Evolutionary conservation across 1,284 basidiomycete genomes (phyloP).

Genomic region (Thelephora terrestris): DNA sequence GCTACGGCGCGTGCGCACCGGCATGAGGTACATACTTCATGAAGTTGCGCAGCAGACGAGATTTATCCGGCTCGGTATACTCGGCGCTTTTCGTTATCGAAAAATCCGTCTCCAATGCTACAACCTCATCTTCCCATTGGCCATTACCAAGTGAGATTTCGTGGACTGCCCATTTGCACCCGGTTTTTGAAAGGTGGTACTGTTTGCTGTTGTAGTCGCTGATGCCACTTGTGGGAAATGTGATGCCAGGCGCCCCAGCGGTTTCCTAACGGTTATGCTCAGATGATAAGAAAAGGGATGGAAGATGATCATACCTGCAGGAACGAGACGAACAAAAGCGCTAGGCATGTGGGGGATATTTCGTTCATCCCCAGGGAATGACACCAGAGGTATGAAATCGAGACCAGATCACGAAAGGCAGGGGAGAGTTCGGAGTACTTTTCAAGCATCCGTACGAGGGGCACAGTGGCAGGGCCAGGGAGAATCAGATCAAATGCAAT

Average conservation of each 20-base stretch:
- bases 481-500: slow-evolving; percentile 1
- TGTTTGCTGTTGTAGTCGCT: no score
- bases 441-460: slow-evolving; percentile 2
- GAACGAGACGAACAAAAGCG: slow-evolving; percentile 5
- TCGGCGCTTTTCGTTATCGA: no score
- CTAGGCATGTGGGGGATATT: slow-evolving; percentile 4
- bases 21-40: no score
- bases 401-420: neutral
- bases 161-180: no score
- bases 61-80: no score
- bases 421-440: neutral
- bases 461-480: slow-evolving; percentile 5
- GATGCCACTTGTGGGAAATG: neutral
- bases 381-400: slow-evolving; percentile 2
- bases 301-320: slow-evolving; percentile 5
- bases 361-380: slow-evolving; percentile 3
- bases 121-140: no score
- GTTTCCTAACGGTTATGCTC: neutral
- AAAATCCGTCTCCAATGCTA: no score
- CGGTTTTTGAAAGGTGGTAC: no score
- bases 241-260: neutral
- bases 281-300: neutral
- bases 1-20: no score
- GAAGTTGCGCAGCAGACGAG: no score
- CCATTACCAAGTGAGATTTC: no score